phyloP scores from a whole-genome alignment of 2,329 filamentous ascomycete genomes.

The Pseudomassariella vexata region DNA sequence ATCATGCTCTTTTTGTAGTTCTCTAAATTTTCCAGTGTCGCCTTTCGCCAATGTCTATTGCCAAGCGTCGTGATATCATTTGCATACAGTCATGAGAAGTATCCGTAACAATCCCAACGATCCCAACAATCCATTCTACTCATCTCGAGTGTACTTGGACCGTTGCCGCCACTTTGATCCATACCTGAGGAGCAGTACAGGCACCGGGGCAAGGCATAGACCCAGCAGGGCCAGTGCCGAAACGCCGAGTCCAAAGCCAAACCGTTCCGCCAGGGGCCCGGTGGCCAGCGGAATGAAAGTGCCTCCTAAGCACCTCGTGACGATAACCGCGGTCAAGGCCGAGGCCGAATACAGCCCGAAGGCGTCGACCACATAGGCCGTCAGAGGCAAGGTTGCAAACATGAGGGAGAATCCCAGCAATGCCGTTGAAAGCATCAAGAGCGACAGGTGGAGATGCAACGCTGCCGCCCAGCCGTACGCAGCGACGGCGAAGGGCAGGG shows the following conservation, averaged over 20 bases:
- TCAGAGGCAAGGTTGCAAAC: slow-evolving; percentile 42
- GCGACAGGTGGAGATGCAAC: slow-evolving; percentile 30
- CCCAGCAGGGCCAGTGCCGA: slow-evolving; percentile 35
- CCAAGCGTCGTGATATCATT: too few species aligned
- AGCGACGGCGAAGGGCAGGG: slow-evolving; percentile 37
- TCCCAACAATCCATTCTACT: too few species aligned
- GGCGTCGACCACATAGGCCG: slow-evolving; percentile 52
- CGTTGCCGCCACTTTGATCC: slow-evolving; percentile 45
- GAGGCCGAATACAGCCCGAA: slow-evolving; percentile 51
- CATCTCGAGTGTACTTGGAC: slow-evolving; percentile 41
- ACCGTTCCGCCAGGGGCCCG: slow-evolving; percentile 36
- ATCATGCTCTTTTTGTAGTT: too few species aligned
- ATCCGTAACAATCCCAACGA: too few species aligned
- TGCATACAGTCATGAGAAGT: too few species aligned
- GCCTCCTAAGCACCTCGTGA: slow-evolving; percentile 47
- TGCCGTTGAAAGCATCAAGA: slow-evolving; percentile 36
- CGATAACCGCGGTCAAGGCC: slow-evolving; percentile 51
- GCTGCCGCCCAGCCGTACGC: slow-evolving; percentile 48
- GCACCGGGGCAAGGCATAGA: slow-evolving; percentile 42
- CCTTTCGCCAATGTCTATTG: too few species aligned
- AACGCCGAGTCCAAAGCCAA: slow-evolving; percentile 49
- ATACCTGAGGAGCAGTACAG: slow-evolving; percentile 42
- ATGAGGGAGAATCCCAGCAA: slow-evolving; percentile 40
- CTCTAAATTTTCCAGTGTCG: too few species aligned
- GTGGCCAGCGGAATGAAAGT: slow-evolving; percentile 50